A percentile compares a stretch with the other conserved stretches of the same genome.
Evolutionary conservation across 2,329 filamentous ascomycete genomes (phyloP).

Genomic region (Nemania diffusa): DNA sequence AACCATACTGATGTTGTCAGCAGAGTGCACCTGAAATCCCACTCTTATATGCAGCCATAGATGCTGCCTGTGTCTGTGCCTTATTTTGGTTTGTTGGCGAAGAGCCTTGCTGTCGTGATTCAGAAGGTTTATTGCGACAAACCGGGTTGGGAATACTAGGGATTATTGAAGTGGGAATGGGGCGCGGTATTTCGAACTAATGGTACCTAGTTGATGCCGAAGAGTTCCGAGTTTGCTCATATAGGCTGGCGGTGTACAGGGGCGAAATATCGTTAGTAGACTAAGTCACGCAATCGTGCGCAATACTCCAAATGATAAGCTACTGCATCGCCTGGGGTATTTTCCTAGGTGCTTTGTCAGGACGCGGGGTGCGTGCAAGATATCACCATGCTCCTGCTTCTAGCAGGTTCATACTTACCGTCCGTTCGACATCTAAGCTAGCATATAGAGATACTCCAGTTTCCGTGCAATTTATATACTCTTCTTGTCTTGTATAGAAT

Average conservation of each 20-base stretch:
- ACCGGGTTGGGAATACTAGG: neutral
- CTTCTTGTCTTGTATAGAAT: neutral
- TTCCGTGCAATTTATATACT: neutral
- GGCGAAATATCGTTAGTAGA: constrained; percentile 10
- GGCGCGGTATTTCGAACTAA: neutral
- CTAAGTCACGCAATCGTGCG: constrained; percentile 31
- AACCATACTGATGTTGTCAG: neutral
- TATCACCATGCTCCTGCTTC: too few species aligned
- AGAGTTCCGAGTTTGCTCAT: neutral
- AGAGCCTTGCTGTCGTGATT: neutral
- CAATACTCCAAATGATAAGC: constrained; percentile 19
- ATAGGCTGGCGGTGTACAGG: constrained; percentile 13
- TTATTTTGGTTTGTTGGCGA: neutral
- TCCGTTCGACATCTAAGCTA: neutral
- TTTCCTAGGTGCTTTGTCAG: neutral
- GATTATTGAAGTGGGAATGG: neutral
- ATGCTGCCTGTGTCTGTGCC: neutral
- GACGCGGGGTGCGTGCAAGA: constrained; percentile 7
- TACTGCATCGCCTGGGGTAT: neutral
- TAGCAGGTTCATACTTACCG: too few species aligned
- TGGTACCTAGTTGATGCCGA: constrained; percentile 2
- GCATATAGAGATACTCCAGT: neutral
- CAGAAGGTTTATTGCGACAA: neutral
- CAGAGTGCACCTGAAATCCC: neutral
- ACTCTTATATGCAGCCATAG: neutral